Base-by-base conservation (phyloP, 2,329 filamentous ascomycete genomes). In the Zymoseptoria brevis region DNA sequence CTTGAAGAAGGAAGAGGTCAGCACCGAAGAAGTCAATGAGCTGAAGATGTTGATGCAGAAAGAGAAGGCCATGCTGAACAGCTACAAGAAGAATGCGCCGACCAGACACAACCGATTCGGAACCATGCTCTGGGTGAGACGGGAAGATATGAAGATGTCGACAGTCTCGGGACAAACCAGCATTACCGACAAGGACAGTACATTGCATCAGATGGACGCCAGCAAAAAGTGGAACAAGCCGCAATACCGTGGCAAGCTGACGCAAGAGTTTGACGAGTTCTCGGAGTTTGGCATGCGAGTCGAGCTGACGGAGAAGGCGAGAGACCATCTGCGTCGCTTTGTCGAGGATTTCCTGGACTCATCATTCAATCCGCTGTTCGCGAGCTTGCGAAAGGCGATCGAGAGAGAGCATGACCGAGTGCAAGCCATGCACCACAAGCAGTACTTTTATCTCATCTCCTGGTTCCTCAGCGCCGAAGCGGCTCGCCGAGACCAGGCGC, bases 111-210 rank as follows among this genome's bases (percentile, higher is more conserved):
- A 92, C 67, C 84, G 94, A 35, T 99, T 97, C 69, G 94, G 94
- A 2, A 96, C 92, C 9, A 97, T 97, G 89, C 86, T 96, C 35
- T 97, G 93, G 92, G 85, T 99, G 45, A 90, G 96, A 76, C 81
- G 92, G 58, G 88, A 91, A 54, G 88, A 92, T 66, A 86, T 88
- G 55, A 92, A 92, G 69, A 83, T 94, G 67, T 88, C 89, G 0
- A 91, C 92, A 0, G 82, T 99, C 1, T 92, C 91, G 0, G 94
- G 94, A 1, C 93, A 97, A 71, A 87, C 91, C 67, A 89, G 89
- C 4, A 82, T 99, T 51, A 83, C 85, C 2, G 86, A 90, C 67
- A 83, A 85, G 6, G 81, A 88, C 8, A 82, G 83, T 48, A 87
- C 88, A 6, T 82, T 96, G 64, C 81, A 88, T 55, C 95, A 96